These are phyloP conservation scores for Thyridium curvatum DNA, from an alignment of 2,329 filamentous ascomycete species.

Conservation along the genomic window DNA sequence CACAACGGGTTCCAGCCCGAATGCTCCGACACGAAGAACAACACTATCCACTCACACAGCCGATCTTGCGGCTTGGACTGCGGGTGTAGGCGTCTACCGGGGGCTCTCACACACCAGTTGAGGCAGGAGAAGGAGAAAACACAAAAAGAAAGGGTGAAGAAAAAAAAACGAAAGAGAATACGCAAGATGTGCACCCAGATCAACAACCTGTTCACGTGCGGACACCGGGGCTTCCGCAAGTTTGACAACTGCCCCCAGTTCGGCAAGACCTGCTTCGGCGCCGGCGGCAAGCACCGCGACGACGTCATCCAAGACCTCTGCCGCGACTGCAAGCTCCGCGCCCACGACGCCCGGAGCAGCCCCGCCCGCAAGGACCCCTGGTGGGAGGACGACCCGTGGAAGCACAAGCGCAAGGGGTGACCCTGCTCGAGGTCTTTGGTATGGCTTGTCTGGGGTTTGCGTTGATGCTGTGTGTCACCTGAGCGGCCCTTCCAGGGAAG, in stretches of 20 bases:
- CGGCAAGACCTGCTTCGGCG: conserved; percentile 14
- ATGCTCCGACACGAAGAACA: too few species aligned
- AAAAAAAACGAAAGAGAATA: neutral
- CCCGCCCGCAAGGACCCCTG: conserved; percentile 8
- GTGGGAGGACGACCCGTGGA: conserved; percentile 12
- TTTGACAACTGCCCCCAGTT: conserved; percentile 16
- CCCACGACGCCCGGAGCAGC: conserved; percentile 6
- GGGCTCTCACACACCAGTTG: too few species aligned
- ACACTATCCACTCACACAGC: too few species aligned
- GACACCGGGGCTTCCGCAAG: conserved; percentile 15
- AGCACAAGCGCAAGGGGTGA: neutral
- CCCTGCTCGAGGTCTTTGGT: too few species aligned
- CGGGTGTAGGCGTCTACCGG: too few species aligned
- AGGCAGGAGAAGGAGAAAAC: too few species aligned
- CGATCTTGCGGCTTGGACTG: too few species aligned
- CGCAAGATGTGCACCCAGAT: conserved; percentile 16
- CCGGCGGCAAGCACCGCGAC: conserved; percentile 13
- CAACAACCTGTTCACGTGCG: conserved; percentile 15
- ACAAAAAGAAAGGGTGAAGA: too few species aligned
- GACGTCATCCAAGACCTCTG: conserved; percentile 9
- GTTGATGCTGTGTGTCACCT: too few species aligned
- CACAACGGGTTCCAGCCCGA: too few species aligned
- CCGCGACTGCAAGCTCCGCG: conserved; percentile 12
- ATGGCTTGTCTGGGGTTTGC: too few species aligned
- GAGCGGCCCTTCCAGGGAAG: too few species aligned